Conservation (phyloP, 2,329 filamentous ascomycete species). For the Verticillium zaregamsianum region DNA sequence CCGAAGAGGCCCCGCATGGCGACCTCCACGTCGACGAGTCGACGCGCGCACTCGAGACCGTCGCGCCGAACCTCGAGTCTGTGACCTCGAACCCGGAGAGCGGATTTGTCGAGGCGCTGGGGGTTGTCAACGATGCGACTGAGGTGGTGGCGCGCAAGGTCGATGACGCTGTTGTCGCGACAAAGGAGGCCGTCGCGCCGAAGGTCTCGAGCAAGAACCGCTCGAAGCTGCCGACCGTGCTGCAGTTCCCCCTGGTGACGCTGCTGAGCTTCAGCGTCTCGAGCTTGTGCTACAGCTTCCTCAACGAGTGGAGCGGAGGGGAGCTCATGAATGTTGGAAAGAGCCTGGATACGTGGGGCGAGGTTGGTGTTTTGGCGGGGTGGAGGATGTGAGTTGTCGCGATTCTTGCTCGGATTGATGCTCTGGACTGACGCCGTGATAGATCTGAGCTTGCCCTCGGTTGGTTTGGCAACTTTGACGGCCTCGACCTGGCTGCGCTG, state of each 20-base stretch:
- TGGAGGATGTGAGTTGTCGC: constrained; percentile 51
- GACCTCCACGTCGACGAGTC: constrained; percentile 9
- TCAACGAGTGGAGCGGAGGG: constrained; percentile 54
- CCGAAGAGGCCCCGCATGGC: constrained; percentile 1
- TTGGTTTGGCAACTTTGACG: constrained; percentile 73
- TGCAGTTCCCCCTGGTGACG: constrained; percentile 51
- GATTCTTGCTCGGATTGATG: background rate
- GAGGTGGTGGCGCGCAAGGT: background rate
- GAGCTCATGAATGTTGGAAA: constrained; percentile 67
- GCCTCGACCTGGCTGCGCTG: constrained; percentile 63
- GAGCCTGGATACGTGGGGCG: constrained; percentile 55
- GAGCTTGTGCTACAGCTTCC: constrained; percentile 58
- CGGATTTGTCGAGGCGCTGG: constrained; percentile 10
- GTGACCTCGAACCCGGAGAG: constrained; percentile 8
- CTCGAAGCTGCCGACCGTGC: constrained; percentile 35
- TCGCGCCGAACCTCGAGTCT: constrained; percentile 12
- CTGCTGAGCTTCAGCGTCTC: constrained; percentile 58
- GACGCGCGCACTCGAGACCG: constrained; percentile 10
- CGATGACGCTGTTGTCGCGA: constrained; percentile 1
- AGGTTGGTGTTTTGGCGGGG: constrained; percentile 49
- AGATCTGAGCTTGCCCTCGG: constrained; percentile 66
- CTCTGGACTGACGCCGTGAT: constrained; percentile 29
- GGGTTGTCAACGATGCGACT: constrained; percentile 11
- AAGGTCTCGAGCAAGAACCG: constrained; percentile 2
- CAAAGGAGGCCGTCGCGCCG: constrained; percentile 3